Evolutionary conservation across 768 basidiomycete species (phyloP).

Genomic region (Lactarius sp.): DNA sequence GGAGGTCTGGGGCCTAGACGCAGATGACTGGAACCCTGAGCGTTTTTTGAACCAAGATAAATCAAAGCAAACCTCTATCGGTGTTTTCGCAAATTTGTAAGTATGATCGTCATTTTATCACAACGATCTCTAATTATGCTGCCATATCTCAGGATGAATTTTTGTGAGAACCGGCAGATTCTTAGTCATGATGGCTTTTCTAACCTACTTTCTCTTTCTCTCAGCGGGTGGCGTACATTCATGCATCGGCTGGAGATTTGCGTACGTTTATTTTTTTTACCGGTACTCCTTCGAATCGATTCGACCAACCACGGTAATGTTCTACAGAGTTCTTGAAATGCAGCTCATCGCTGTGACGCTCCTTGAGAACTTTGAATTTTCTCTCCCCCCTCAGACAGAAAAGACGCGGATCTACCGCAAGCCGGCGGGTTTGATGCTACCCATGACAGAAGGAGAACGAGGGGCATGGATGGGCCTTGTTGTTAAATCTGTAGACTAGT

Average conservation of each 20-base stretch:
- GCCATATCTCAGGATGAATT: not conserved
- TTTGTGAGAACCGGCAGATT: not conserved
- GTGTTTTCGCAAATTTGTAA: slow-evolving; percentile 1
- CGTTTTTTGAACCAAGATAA: too few relatives aligned
- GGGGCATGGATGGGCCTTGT: slow-evolving; percentile 7
- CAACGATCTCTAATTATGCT: not conserved
- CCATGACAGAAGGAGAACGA: not conserved
- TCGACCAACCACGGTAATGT: too few relatives aligned
- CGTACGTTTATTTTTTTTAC: not conserved
- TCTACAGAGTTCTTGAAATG: not conserved
- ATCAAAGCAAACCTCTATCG: not conserved
- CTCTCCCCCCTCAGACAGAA: slow-evolving; percentile 2
- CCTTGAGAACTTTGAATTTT: slow-evolving; percentile 11
- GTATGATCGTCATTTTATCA: not conserved
- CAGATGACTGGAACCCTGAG: too few relatives aligned
- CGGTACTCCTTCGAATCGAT: not conserved
- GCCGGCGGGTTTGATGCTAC: slow-evolving; percentile 1
- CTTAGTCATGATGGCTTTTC: not conserved
- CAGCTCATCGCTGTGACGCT: not conserved
- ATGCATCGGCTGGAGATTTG: slow-evolving; percentile 12
- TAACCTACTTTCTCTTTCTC: too few relatives aligned
- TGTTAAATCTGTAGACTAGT: not conserved
- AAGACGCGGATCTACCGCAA: slow-evolving; percentile 4
- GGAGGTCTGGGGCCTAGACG: not conserved
- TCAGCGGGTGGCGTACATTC: not conserved